Percentiles rank a stretch among this genome's conserved stretches.
Evolutionary conservation across 176 grass and related monocot genomes (phyloP).

Genomic region (Oryza australiensis): DNA sequence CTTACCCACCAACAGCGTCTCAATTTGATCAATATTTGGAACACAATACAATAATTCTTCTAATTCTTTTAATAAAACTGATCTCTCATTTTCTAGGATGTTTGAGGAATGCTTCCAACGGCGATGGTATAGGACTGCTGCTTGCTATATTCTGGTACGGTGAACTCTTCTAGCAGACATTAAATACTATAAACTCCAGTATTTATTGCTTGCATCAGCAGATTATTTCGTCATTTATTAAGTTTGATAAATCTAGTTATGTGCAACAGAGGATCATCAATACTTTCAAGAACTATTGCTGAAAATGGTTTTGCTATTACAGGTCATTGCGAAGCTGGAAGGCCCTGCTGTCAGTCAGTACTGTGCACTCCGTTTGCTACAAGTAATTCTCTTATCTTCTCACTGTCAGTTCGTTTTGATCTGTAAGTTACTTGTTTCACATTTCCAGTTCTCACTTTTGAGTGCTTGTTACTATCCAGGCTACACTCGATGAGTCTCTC

Average conservation of each 20-base stretch:
- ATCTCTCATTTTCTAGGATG: conserved; percentile 64
- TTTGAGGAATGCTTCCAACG: conserved; percentile 98
- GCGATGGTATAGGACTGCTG: conserved; percentile 98
- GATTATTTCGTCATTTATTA: background rate
- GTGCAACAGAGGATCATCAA: conserved; percentile 10
- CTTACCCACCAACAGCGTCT: conserved; percentile 2
- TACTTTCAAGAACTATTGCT: conserved; percentile 10
- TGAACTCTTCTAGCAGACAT: conserved; percentile 24
- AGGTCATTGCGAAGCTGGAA: conserved; percentile 99
- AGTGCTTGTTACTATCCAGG: conserved; percentile 50
- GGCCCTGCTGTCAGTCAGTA: conserved; percentile 94
- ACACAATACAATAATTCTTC: conserved; percentile 9
- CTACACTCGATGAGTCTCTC: conserved; percentile 95
- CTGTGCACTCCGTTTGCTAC: conserved; percentile 86
- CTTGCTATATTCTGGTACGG: conserved; percentile 95
- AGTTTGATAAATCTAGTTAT: conserved; percentile 6
- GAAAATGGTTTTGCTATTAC: conserved; percentile 40
- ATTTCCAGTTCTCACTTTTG: conserved; percentile 40
- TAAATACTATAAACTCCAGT: background rate
- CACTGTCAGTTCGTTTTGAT: conserved; percentile 29
- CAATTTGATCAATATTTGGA: conserved; percentile 15
- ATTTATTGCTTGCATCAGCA: conserved; percentile 6
- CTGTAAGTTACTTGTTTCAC: background rate
- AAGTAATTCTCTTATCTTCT: conserved; percentile 63
- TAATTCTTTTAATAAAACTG: background rate